Evolutionary conservation across 176 grass and related monocot species (phyloP).

Genomic region (Chrysopogon serrulatus): DNA sequence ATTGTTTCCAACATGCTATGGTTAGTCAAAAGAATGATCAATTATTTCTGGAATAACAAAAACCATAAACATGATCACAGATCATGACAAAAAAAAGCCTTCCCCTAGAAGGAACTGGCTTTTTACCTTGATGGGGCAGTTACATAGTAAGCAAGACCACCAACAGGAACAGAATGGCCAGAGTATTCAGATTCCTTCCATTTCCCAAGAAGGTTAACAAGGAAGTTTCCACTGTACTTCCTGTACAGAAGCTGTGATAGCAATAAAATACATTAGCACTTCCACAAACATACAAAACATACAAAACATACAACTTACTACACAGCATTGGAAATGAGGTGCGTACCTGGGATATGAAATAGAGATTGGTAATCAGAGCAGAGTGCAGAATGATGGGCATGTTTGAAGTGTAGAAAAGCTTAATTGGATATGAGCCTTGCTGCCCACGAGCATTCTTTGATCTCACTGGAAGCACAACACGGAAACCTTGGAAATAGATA

Average conservation of each 20-base stretch:
- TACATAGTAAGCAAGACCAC: conserved; percentile 95
- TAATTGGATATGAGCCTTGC: conserved; percentile 97
- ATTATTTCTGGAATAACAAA: background rate
- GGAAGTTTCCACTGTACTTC: conserved; percentile 88
- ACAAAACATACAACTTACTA: background rate
- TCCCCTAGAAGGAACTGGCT: background rate
- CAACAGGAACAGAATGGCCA: conserved; percentile 80
- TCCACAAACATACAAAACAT: background rate
- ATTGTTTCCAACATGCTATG: conserved; percentile 18
- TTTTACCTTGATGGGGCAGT: conserved; percentile 91
- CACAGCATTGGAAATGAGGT: background rate
- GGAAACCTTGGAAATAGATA: conserved; percentile 96
- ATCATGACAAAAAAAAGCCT: background rate
- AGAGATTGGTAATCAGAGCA: conserved; percentile 88
- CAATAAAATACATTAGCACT: conserved; percentile 24
- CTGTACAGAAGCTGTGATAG: conserved; percentile 73
- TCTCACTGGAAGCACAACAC: conserved; percentile 91
- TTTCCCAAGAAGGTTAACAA: conserved; percentile 81
- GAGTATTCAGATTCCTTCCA: conserved; percentile 97
- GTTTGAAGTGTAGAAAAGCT: conserved; percentile 96
- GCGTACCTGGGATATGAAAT: conserved; percentile 89
- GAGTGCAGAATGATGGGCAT: conserved; percentile 98
- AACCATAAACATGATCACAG: background rate
- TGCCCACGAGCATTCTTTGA: conserved; percentile 93
- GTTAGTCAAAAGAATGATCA: conserved; percentile 11